These are phyloP conservation scores for Fusarium verrucosum DNA, from an alignment of 2,329 filamentous ascomycete species.

Conservation along the genomic window DNA sequence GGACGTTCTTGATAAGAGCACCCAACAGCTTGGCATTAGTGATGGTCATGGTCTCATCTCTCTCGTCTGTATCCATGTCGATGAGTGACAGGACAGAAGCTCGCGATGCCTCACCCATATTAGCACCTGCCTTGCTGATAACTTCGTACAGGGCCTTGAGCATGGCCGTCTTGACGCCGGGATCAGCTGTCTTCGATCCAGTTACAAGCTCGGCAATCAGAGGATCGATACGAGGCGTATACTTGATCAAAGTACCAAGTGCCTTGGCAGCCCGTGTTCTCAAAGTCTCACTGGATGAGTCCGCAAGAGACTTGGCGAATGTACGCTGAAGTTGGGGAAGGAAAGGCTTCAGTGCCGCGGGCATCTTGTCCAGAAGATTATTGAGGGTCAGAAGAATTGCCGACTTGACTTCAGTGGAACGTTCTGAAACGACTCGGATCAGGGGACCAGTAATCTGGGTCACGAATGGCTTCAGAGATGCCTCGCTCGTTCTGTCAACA, in stretches of 20 bases:
- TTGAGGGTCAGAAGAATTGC: constrained; percentile 95
- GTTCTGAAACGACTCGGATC: constrained; percentile 96
- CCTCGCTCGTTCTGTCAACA: constrained; percentile 88
- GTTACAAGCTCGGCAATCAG: constrained; percentile 91
- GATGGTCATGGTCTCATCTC: constrained; percentile 81
- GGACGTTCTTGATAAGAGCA: constrained; percentile 86
- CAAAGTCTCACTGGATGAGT: constrained; percentile 88
- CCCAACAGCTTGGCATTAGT: constrained; percentile 92
- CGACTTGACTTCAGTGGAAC: constrained; percentile 94
- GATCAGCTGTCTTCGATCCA: constrained; percentile 87
- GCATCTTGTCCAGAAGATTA: constrained; percentile 96
- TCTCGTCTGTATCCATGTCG: constrained; percentile 81
- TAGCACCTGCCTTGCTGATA: constrained; percentile 90
- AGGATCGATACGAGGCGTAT: constrained; percentile 94
- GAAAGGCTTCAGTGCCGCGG: constrained; percentile 93
- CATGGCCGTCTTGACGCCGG: constrained; percentile 94
- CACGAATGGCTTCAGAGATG: constrained; percentile 91
- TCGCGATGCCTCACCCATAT: constrained; percentile 93
- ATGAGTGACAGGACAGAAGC: constrained; percentile 88
- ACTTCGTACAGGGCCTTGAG: constrained; percentile 96
- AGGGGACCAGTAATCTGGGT: constrained; percentile 97
- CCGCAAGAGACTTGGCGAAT: constrained; percentile 94
- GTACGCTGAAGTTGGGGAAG: constrained; percentile 95
- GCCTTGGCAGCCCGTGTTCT: constrained; percentile 91
- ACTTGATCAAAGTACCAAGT: constrained; percentile 91